Conservation (phyloP, 176 grass and related monocot species). For the Raddia distichophylla region DNA sequence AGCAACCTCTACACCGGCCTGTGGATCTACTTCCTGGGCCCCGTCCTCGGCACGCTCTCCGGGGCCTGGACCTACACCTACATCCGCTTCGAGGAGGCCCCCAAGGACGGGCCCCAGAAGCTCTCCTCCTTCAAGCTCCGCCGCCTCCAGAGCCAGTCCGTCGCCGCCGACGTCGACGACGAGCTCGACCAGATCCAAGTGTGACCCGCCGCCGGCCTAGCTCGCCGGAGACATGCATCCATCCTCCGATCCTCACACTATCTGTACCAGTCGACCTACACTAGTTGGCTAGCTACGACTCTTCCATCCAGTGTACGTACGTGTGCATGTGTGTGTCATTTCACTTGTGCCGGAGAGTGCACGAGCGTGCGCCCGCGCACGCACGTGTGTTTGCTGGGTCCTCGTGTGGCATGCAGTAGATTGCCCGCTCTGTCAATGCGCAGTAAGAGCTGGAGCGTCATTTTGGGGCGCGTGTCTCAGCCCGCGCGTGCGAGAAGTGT, state of each 20-base stretch:
- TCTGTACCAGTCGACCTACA: no score
- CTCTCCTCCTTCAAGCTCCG: constrained; percentile 92
- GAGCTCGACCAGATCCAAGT: constrained; percentile 47
- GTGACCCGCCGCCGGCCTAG: background rate
- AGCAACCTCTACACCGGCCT: constrained; percentile 72
- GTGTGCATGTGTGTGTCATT: background rate
- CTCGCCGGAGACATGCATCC: background rate
- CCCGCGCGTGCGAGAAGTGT: background rate
- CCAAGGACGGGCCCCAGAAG: constrained; percentile 49
- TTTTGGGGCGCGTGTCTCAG: constrained; percentile 32
- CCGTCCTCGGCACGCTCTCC: constrained; percentile 67
- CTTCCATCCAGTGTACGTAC: no score
- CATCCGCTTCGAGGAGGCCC: constrained; percentile 61
- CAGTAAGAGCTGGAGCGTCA: constrained; percentile 21
- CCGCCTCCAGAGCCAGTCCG: constrained; percentile 72
- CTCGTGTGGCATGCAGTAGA: background rate
- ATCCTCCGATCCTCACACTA: no score
- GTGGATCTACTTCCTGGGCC: constrained; percentile 94
- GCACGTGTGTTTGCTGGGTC: background rate
- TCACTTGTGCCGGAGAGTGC: constrained; percentile 11
- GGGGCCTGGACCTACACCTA: constrained; percentile 75
- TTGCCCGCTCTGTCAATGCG: constrained; percentile 40
- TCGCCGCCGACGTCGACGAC: constrained; percentile 47
- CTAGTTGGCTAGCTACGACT: background rate
- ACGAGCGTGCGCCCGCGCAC: background rate